Evolutionary conservation across 1,139 yeast genomes (phyloP).

Genomic region (Meyerozyma elateridarum): DNA sequence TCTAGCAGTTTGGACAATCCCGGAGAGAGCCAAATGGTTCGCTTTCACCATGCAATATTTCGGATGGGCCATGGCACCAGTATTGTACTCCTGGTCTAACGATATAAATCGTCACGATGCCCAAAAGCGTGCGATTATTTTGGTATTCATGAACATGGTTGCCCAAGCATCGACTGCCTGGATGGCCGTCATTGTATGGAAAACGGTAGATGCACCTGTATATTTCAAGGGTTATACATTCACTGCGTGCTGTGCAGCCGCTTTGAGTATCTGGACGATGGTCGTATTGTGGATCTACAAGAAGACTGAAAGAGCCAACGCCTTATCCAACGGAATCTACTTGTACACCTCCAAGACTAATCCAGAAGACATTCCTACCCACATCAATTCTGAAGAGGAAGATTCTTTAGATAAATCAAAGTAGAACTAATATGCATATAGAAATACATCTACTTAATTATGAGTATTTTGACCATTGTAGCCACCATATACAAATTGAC

Average conservation of each 20-base stretch:
- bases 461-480: no score
- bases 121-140: slow-evolving; percentile 31
- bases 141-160: slow-evolving; percentile 32
- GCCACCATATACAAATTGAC: no score
- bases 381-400: no score
- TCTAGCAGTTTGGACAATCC: slow-evolving; percentile 44
- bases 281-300: slow-evolving; percentile 55
- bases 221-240: slow-evolving; percentile 39
- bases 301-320: slow-evolving; percentile 48
- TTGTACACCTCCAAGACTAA: slow-evolving; percentile 48
- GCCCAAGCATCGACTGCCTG: slow-evolving; percentile 44
- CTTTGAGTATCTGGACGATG: slow-evolving; percentile 50
- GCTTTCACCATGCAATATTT: slow-evolving; percentile 43
- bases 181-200: slow-evolving; percentile 36
- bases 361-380: no score
- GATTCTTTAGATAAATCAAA: no score
- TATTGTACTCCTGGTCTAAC: slow-evolving; percentile 32
- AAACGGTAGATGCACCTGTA: slow-evolving; percentile 37
- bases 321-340: slow-evolving; percentile 49
- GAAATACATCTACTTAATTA: no score
- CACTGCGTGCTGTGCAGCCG: slow-evolving; percentile 49
- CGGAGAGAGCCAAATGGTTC: slow-evolving; percentile 45
- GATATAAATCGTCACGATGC: slow-evolving; percentile 36
- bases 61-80: slow-evolving; percentile 41
- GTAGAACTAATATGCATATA: no score